Conservation (phyloP, 306 rosid genomes). For the Castanea mollissima region DNA sequence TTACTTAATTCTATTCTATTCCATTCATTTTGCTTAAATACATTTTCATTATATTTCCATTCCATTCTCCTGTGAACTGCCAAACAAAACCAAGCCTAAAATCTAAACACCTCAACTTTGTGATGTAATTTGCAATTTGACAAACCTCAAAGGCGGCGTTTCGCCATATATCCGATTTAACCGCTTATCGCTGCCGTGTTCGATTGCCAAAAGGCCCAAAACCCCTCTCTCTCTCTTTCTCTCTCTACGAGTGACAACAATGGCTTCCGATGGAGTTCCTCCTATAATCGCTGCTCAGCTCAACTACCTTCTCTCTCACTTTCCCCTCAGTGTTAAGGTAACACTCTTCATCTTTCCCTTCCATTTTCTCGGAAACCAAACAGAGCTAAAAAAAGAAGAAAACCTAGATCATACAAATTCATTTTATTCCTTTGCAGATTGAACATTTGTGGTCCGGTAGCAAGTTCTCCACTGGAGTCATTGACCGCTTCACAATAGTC, state of each 20-base stretch:
- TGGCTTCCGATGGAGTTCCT: slow-evolving; percentile 56
- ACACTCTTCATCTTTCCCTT: neutral
- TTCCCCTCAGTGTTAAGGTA: slow-evolving; percentile 68
- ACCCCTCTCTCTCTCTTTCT: neutral
- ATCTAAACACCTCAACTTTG: rapidly evolving
- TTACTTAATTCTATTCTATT: no score
- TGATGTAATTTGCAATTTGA: no score
- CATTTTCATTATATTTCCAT: no score
- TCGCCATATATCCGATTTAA: no score
- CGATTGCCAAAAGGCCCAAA: neutral
- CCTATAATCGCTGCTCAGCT: slow-evolving; percentile 83
- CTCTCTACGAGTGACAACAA: neutral
- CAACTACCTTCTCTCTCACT: slow-evolving; percentile 58
- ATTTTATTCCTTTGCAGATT: slow-evolving; percentile 44
- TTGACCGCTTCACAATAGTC: slow-evolving; percentile 81
- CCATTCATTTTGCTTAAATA: no score
- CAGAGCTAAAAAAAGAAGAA: neutral
- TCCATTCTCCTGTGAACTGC: no score
- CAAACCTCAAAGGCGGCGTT: no score
- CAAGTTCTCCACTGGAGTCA: slow-evolving; percentile 44
- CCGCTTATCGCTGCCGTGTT: no score
- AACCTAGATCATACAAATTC: neutral
- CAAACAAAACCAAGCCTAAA: no score
- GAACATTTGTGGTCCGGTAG: slow-evolving; percentile 86
- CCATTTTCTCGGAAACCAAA: neutral